Base-by-base conservation (phyloP, 768 basidiomycete species). In the Rhodotorula graminis region DNA sequence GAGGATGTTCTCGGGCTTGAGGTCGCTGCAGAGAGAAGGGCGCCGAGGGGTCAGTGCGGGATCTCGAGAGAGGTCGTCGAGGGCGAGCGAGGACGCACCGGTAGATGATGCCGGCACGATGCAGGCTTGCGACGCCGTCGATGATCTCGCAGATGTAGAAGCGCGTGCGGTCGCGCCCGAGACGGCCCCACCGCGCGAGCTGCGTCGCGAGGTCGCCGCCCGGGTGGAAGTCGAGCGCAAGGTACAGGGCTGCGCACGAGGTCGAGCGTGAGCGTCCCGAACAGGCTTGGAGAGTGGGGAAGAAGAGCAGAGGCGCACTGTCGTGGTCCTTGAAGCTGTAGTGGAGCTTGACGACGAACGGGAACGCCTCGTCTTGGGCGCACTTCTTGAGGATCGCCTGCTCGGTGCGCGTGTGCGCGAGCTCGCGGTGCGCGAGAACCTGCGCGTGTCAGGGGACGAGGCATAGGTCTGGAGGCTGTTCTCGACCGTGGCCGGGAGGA, bases 131-230 rank as follows among this genome's bases (percentile, higher is more conserved):
- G 47, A 95, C 88, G 61, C 95, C 96, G 78, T 97, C 93, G 18
- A 42, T 16, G 68, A 99, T 95, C 81, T 99, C 96, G 29, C 92
- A 92, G 44, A 93, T 92, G 79, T 98, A 99, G 83, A 99, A 99
- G 29, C 96, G 86, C 33, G 95, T 93, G 47, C 96, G 88, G 78
- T 96, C 92, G 29, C 92, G 87, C 4, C 96, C 96, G 12, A 99
- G 83, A 57, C 92, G 86, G 23, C 95, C 93, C 91, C 93, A 94
- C 52, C 94, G 87, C 57, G 93, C 92, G 72, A 99, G 89, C 81
- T 98, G 96, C 40, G 96, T 98, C 19, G 95, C 96, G 53, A 99
- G 85, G 80, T 99, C 96, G 67, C 96, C 93, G 53, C 93, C 93
- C 70, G 92, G 90, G 79, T 95, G 93, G 83, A 94, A 95, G 82